These are phyloP conservation scores for Plasmopara muralis DNA, from an alignment of 352 stramenopile genomes.

Conservation along the genomic window DNA sequence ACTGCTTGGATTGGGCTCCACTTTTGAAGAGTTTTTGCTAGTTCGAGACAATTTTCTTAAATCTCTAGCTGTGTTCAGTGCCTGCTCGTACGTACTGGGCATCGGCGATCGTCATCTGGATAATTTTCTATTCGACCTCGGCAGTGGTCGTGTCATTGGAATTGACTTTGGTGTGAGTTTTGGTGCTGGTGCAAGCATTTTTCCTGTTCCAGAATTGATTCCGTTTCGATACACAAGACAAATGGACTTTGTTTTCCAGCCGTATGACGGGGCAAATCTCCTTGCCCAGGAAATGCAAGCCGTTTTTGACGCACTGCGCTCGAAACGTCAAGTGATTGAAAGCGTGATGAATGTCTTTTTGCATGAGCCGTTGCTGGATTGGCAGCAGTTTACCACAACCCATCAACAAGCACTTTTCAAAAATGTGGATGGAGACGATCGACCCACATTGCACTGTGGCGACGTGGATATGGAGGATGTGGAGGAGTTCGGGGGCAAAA, in stretches of 20 bases:
- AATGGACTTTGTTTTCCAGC: slow-evolving; percentile 63
- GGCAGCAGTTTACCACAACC: slow-evolving; percentile 67
- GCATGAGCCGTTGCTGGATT: slow-evolving; percentile 88
- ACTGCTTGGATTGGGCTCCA: slow-evolving; percentile 57
- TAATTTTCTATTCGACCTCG: slow-evolving; percentile 85
- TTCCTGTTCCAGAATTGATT: slow-evolving; percentile 87
- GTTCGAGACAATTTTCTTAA: slow-evolving; percentile 80
- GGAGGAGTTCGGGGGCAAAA: slow-evolving; percentile 13
- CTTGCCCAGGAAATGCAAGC: slow-evolving; percentile 78
- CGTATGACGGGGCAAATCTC: slow-evolving; percentile 60
- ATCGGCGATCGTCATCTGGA: slow-evolving; percentile 90
- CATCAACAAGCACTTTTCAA: slow-evolving; percentile 56
- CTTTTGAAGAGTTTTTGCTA: slow-evolving; percentile 77
- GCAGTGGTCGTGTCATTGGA: slow-evolving; percentile 68
- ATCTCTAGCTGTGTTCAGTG: slow-evolving; percentile 80
- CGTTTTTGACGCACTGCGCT: slow-evolving; percentile 76
- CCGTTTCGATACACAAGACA: slow-evolving; percentile 86
- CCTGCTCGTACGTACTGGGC: slow-evolving; percentile 84
- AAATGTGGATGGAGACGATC: slow-evolving; percentile 9
- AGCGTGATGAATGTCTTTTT: slow-evolving; percentile 90
- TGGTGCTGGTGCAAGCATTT: slow-evolving; percentile 67
- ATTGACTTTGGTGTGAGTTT: slow-evolving; percentile 93
- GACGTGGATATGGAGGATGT: slow-evolving; percentile 33
- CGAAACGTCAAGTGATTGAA: slow-evolving; percentile 75
- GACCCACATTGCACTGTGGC: slow-evolving; percentile 19